phyloP scores from a whole-genome alignment of 345 rosid species.

The Populus euphratica region DNA sequence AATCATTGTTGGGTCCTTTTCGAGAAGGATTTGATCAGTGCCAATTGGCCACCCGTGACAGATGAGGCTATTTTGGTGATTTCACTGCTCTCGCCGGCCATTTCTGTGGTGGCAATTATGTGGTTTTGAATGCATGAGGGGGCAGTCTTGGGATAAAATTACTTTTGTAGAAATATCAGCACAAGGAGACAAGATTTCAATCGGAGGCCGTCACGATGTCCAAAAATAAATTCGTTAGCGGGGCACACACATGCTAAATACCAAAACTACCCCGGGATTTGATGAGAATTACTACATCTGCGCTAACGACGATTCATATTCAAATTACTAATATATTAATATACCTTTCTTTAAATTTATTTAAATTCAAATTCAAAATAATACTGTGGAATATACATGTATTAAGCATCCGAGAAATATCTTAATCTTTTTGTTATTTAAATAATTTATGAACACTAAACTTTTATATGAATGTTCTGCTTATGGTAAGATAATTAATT shows the following conservation, averaged over 20 bases:
- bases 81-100: slow-evolving; percentile 18
- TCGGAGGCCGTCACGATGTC: background rate
- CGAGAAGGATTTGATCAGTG: slow-evolving; percentile 30
- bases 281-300: background rate
- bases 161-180: background rate
- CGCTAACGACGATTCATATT: background rate
- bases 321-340: background rate
- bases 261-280: background rate
- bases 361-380: background rate
- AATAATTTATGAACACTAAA: background rate
- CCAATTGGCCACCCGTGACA: slow-evolving; percentile 27
- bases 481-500: too few relatives aligned
- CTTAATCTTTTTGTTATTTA: too few relatives aligned
- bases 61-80: slow-evolving; percentile 16
- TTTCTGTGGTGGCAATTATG: background rate
- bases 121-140: background rate
- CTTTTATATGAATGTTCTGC: too few relatives aligned
- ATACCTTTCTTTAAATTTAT: too few relatives aligned
- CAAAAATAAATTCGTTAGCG: background rate
- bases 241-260: background rate
- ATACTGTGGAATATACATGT: background rate
- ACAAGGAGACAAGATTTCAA: slow-evolving; percentile 2
- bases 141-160: slow-evolving; percentile 13
- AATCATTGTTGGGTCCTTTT: slow-evolving; percentile 33
- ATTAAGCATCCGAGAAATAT: background rate